These are phyloP conservation scores for Madurella mycetomatis DNA, from an alignment of 2,329 filamentous ascomycete genomes.

Conservation along the genomic window DNA sequence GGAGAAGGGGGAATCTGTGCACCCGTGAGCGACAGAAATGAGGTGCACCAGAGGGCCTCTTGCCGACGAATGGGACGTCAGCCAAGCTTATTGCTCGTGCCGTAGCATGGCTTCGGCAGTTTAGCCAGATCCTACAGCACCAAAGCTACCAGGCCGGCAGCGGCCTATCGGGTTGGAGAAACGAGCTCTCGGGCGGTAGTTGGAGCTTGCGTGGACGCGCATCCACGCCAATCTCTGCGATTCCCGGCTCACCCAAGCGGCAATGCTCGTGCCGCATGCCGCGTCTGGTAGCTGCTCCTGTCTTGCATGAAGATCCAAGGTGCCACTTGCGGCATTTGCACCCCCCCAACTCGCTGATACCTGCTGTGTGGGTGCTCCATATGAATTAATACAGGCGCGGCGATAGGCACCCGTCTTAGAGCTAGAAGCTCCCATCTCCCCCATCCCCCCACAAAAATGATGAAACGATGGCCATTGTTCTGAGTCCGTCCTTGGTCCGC, in stretches of 20 bases:
- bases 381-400: not conserved
- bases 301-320: conserved; percentile 4
- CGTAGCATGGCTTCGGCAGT: conserved; percentile 18
- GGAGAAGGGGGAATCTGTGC: not conserved
- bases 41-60: not conserved
- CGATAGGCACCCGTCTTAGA: not conserved
- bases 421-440: not conserved
- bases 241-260: not conserved
- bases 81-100: conserved; percentile 1
- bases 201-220: conserved; percentile 2
- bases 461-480: not conserved
- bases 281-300: not conserved
- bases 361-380: no score
- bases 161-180: not conserved
- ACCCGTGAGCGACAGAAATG: conserved; percentile 3
- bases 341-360: no score
- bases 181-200: not conserved
- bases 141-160: not conserved
- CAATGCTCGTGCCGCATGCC: not conserved
- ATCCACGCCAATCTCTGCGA: not conserved
- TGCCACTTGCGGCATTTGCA: conserved; percentile 12
- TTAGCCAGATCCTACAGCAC: conserved; percentile 14
- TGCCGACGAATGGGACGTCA: conserved; percentile 6
- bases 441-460: not conserved
- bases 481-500: not conserved